A percentile compares a stretch with the other conserved stretches of the same genome.
Evolutionary conservation across 2,329 filamentous ascomycete species (phyloP).

Genomic region (Escovopsis sp.): DNA sequence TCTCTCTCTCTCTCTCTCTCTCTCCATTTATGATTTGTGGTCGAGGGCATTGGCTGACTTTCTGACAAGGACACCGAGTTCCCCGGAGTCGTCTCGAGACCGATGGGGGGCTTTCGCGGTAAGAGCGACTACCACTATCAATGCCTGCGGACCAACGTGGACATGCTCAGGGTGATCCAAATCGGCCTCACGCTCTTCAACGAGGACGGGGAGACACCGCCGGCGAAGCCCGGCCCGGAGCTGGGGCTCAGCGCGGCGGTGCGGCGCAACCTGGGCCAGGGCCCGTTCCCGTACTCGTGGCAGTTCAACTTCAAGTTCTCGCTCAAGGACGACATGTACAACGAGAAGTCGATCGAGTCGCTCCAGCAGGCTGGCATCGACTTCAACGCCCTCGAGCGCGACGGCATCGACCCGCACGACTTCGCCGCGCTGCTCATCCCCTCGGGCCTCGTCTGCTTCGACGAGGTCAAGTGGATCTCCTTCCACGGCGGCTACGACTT

Average conservation of each 20-base stretch:
- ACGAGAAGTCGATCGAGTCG: conserved; percentile 84
- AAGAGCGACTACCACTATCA: conserved; percentile 99
- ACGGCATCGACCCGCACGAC: conserved; percentile 78
- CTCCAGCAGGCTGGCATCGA: conserved; percentile 86
- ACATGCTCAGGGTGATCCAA: conserved; percentile 94
- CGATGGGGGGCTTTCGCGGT: conserved; percentile 85
- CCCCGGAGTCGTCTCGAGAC: conserved; percentile 88
- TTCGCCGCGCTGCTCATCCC: conserved; percentile 85
- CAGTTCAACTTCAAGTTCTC: conserved; percentile 99
- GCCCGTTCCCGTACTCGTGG: conserved; percentile 75
- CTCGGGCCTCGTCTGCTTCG: conserved; percentile 76
- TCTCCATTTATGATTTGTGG: not conserved
- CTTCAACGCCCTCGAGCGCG: conserved; percentile 67
- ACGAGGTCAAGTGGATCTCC: conserved; percentile 88
- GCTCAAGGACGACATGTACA: conserved; percentile 92
- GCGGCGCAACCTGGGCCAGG: conserved; percentile 26
- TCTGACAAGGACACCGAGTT: conserved; percentile 78
- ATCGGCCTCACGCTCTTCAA: conserved; percentile 91
- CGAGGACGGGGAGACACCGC: conserved; percentile 73
- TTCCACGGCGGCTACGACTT: conserved; percentile 99
- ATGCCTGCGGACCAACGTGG: conserved; percentile 90
- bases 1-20: not conserved
- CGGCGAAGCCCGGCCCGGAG: conserved; percentile 45
- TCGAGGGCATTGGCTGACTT: conserved; percentile 2
- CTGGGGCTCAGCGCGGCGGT: conserved; percentile 21